These are phyloP conservation scores for Rauvolfia tetraphylla DNA, from an alignment of 257 asterid species.

Conservation along the genomic window DNA sequence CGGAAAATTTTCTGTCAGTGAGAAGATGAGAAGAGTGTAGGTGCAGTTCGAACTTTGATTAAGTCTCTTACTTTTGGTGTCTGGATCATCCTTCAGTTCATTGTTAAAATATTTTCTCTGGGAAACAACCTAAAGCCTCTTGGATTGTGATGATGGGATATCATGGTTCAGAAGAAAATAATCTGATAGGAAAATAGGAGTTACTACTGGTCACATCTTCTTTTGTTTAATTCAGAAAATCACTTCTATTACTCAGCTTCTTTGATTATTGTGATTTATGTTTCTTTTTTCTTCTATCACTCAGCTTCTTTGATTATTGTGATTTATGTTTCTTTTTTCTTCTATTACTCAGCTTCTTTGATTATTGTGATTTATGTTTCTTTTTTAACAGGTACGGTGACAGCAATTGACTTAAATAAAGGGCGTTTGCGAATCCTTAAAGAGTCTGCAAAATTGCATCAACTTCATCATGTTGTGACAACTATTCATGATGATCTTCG, in stretches of 20 bases:
- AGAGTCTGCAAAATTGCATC: conserved; percentile 79
- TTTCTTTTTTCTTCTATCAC: conserved; percentile 24
- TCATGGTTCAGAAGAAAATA: background rate
- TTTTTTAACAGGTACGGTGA: conserved; percentile 55
- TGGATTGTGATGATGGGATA: background rate
- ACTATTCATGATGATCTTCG: conserved; percentile 76
- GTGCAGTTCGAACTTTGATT: background rate
- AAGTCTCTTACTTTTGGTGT: background rate
- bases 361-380: background rate
- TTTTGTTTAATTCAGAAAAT: background rate
- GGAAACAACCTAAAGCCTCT: background rate
- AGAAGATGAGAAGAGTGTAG: background rate
- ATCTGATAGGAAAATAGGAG: background rate
- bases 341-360: no score
- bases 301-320: background rate
- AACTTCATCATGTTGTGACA: conserved; percentile 51
- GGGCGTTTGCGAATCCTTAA: conserved; percentile 87
- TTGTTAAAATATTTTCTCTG: background rate
- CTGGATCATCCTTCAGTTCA: background rate
- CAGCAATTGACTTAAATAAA: conserved; percentile 73
- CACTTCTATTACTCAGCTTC: background rate
- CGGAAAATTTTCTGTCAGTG: background rate
- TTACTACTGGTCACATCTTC: no score
- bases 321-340: conserved; percentile 11
- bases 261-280: background rate